Conservation (phyloP, 768 basidiomycete species). For the Paxillus rubicundulus region DNA sequence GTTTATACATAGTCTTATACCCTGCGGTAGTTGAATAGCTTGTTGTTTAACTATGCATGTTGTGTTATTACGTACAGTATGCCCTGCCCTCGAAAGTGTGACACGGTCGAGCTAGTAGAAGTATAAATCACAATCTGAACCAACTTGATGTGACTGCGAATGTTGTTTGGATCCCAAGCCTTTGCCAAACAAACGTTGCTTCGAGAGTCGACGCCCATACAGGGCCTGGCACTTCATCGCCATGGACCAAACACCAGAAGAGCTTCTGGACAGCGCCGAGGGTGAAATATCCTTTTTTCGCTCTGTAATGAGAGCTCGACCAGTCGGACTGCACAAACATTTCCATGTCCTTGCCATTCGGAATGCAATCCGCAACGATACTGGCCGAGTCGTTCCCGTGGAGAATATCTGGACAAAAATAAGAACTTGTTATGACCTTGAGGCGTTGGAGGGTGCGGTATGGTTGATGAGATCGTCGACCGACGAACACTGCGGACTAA, state of each 20-base stretch:
- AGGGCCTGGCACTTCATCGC: background rate
- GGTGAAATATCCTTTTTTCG: conserved; percentile 87
- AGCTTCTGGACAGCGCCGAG: conserved; percentile 67
- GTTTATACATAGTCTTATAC: conserved; percentile 32
- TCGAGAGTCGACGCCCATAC: background rate
- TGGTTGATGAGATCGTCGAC: conserved; percentile 3
- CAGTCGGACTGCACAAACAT: conserved; percentile 79
- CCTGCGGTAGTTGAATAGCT: conserved; percentile 13
- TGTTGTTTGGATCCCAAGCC: conserved; percentile 13
- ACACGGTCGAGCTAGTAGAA: background rate
- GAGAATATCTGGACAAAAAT: conserved; percentile 78
- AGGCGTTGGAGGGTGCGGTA: conserved; percentile 66
- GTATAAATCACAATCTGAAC: background rate
- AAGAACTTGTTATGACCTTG: conserved; percentile 67
- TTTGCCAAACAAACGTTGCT: conserved; percentile 21
- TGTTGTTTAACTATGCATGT: conserved; percentile 23
- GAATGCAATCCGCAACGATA: conserved; percentile 68
- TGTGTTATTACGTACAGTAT: conserved; percentile 17
- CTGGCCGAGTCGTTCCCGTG: conserved; percentile 54
- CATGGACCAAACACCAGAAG: conserved; percentile 31
- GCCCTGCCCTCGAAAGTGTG: background rate
- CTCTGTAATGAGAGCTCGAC: conserved; percentile 75
- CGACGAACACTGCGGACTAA: conserved; percentile 8
- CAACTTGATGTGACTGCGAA: background rate
- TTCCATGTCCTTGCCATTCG: conserved; percentile 79